Evolutionary conservation across 768 basidiomycete genomes (phyloP), one percentile per base, ranked within the genome.

Genomic region (Suillus alpinus): DNA sequence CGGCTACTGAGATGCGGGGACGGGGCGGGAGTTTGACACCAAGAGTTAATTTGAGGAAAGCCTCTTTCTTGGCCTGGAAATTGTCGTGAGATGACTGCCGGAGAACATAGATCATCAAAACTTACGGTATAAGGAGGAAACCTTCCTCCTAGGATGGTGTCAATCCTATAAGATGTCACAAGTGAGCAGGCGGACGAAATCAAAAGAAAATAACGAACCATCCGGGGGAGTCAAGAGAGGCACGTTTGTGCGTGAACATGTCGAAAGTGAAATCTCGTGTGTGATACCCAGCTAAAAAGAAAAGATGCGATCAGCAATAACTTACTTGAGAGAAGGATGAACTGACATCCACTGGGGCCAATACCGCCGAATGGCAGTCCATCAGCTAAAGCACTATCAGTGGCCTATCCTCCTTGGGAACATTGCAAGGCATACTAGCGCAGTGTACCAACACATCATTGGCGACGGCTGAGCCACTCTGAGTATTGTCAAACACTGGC

Each of bases 181-280:
- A 8, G 20, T 71, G 8, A 68, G 60, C 14, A 44, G n/a, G 7
- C 8, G 31, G 32, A 2, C 5, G 8, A 20, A 12, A 37, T 4
- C 4, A 7, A 4, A 26, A n/a, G 18, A 2, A 6, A 14, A n/a
- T 14, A 20, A 46, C 70, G 6, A 36, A 73, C 72, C 70, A 81
- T 59, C 68, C 60, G 39, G 79, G 82, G 3, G 72, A 75, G 63
- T 80, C 77, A 9, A 82, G 46, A 0, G 87, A 83, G 5, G 86
- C 69, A 56, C 93, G 82, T 29, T 83, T 65, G 69, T 94, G 91
- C 0, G 91, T 92, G 75, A 95, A 94, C 68, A 82, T 77, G 62
- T 92, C 88, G 65, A 94, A 94, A 5, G 79, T 76, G 67, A 77
- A 88, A 68, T 92, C 92, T 39, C 92, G 88, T 4, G 86, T 85